Evolutionary conservation across 176 grass and related monocot species (phyloP).

Genomic region (Guadua angustifolia): DNA sequence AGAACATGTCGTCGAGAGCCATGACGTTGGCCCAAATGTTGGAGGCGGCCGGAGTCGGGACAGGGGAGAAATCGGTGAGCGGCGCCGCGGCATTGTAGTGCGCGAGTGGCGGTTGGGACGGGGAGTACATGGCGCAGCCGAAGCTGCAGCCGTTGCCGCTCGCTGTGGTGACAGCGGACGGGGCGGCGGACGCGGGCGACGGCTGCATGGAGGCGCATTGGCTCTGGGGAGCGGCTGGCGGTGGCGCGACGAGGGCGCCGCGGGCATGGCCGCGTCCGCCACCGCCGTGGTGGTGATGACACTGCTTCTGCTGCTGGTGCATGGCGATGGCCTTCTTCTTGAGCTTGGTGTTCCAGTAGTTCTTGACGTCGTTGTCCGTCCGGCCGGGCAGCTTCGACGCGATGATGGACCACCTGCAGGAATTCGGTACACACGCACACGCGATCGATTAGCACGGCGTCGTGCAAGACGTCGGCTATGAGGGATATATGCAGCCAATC

Average conservation of each 20-base stretch:
- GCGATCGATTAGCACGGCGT: not conserved
- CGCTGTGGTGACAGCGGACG: conserved; percentile 45
- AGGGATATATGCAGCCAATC: no score
- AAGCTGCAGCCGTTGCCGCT: conserved; percentile 56
- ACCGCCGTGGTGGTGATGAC: not conserved
- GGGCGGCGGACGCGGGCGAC: conserved; percentile 48
- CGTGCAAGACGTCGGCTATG: not conserved
- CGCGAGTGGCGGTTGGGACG: conserved; percentile 19
- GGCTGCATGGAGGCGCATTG: conserved; percentile 55
- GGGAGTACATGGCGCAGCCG: conserved; percentile 52
- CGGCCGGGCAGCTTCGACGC: conserved; percentile 82
- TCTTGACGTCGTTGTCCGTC: conserved; percentile 97
- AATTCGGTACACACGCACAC: not conserved
- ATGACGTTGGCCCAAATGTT: conserved; percentile 22
- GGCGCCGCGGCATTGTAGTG: conserved; percentile 34
- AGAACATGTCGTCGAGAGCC: conserved; percentile 55
- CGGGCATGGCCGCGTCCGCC: not conserved
- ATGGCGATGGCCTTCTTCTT: conserved; percentile 79
- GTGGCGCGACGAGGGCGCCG: not conserved
- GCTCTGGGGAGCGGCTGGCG: conserved; percentile 5
- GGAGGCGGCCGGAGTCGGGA: not conserved
- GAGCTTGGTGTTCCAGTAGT: conserved; percentile 98
- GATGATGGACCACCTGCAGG: conserved; percentile 83
- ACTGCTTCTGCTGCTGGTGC: not conserved
- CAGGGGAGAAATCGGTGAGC: conserved; percentile 33